Percentiles rank a stretch among this genome's conserved stretches.
phyloP scores from a whole-genome alignment of 2,329 filamentous ascomycete genomes.

The Nemania sp. region DNA sequence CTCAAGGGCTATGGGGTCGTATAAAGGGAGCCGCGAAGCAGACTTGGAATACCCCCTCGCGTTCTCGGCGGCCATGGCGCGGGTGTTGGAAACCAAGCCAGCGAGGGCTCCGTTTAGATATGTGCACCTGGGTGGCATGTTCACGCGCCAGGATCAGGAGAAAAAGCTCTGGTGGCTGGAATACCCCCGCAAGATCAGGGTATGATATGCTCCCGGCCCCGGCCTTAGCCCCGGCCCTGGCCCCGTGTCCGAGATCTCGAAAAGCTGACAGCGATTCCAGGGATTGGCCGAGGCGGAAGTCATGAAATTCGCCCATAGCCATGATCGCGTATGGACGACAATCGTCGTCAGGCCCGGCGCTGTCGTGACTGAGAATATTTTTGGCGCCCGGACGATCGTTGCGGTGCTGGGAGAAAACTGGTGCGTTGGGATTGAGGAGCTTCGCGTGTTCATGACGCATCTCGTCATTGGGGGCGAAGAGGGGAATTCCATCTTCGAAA shows the following conservation, averaged over 20 bases:
- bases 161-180: conserved; percentile 37
- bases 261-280: conserved; percentile 22
- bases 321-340: conserved; percentile 28
- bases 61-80: conserved; percentile 32
- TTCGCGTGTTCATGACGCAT: conserved; percentile 35
- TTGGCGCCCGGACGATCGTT: conserved; percentile 14
- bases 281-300: conserved; percentile 31
- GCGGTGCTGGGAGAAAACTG: conserved; percentile 30
- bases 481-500: conserved; percentile 30
- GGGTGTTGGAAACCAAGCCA: conserved; percentile 22
- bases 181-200: conserved; percentile 37
- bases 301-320: conserved; percentile 29
- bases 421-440: conserved; percentile 31
- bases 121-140: conserved; percentile 43
- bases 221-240: too few species aligned
- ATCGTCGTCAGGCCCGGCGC: conserved; percentile 32
- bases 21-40: conserved; percentile 26
- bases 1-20: conserved; percentile 34
- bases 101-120: conserved; percentile 34
- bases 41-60: conserved; percentile 35
- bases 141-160: conserved; percentile 42
- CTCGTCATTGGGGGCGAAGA: conserved; percentile 30
- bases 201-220: conserved; percentile 2
- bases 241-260: background rate
- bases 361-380: conserved; percentile 20